These are phyloP conservation scores for Ophidiomyces ophidiicola DNA, from an alignment of 2,329 filamentous ascomycete genomes.

Conservation along the genomic window DNA sequence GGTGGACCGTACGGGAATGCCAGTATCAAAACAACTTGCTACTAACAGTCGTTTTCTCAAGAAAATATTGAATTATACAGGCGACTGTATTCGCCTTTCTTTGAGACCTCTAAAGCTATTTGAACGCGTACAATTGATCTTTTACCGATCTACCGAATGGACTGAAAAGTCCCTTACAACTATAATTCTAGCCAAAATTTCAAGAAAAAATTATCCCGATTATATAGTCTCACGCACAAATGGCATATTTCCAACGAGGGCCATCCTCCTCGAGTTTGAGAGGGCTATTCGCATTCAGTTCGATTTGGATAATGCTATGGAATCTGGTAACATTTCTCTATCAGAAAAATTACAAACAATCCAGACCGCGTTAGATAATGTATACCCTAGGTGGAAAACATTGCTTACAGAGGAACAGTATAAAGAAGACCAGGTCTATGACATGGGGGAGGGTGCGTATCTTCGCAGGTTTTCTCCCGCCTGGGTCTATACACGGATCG, in stretches of 20 bases:
- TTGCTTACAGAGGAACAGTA: slow-evolving; percentile 61
- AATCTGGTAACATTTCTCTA: slow-evolving; percentile 60
- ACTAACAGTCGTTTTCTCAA: slow-evolving; percentile 61
- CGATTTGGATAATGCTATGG: slow-evolving; percentile 66
- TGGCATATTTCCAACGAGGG: slow-evolving; percentile 72
- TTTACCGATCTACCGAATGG: slow-evolving; percentile 93
- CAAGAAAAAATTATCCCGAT: slow-evolving; percentile 70
- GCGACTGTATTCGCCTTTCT: slow-evolving; percentile 73
- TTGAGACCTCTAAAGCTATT: slow-evolving; percentile 64
- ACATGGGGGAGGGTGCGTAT: slow-evolving; percentile 76
- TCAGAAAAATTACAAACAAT: slow-evolving; percentile 55
- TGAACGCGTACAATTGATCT: slow-evolving; percentile 87
- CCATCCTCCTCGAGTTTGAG: slow-evolving; percentile 75
- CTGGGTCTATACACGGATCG: slow-evolving; percentile 84
- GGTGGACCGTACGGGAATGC: not conserved
- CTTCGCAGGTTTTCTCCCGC: slow-evolving; percentile 78
- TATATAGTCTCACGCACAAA: slow-evolving; percentile 83
- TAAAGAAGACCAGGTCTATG: slow-evolving; percentile 66
- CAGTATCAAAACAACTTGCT: slow-evolving; percentile 35
- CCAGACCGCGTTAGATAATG: slow-evolving; percentile 56
- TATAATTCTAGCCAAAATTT: slow-evolving; percentile 85
- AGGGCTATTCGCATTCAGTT: slow-evolving; percentile 70
- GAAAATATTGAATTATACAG: slow-evolving; percentile 66
- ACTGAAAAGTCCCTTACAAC: slow-evolving; percentile 92
- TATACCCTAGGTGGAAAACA: slow-evolving; percentile 69